Evolutionary conservation across 805 yeast species (phyloP).

Genomic region (Suhomyces xylopsoci): DNA sequence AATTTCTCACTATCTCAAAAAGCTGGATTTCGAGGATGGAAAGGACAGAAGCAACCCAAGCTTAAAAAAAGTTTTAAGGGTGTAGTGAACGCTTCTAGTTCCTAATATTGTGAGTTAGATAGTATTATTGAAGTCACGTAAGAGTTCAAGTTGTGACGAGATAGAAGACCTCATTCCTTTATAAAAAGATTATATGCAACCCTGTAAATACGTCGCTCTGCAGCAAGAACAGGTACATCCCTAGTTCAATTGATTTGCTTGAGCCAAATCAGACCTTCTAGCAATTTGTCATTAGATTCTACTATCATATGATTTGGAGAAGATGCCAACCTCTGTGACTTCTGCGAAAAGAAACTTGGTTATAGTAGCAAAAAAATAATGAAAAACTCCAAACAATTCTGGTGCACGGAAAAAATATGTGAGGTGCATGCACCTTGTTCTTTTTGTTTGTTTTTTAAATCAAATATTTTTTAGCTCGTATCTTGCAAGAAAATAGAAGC

Average conservation of each 20-base stretch:
- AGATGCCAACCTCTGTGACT: neutral
- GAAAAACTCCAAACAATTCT: neutral
- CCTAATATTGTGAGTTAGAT: neutral
- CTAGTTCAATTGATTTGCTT: neutral
- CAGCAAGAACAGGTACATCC: neutral
- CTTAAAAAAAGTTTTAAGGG: neutral
- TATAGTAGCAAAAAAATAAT: neutral
- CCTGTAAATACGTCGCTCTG: neutral
- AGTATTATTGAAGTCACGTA: neutral
- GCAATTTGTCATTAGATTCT: neutral
- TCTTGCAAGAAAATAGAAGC: neutral
- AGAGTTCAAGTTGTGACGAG: neutral
- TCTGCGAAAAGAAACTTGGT: neutral
- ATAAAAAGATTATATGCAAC: neutral
- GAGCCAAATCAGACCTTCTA: neutral
- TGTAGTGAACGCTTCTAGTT: neutral
- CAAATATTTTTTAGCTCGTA: neutral
- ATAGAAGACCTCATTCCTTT: neutral
- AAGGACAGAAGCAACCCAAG: neutral
- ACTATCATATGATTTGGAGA: neutral
- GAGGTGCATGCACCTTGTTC: neutral
- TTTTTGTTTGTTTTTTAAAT: neutral
- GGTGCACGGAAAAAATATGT: neutral
- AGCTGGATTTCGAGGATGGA: neutral
- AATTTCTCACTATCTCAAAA: neutral